Evolutionary conservation across 805 yeast genomes (phyloP).

Genomic region (Ogataea wickerhamii): DNA sequence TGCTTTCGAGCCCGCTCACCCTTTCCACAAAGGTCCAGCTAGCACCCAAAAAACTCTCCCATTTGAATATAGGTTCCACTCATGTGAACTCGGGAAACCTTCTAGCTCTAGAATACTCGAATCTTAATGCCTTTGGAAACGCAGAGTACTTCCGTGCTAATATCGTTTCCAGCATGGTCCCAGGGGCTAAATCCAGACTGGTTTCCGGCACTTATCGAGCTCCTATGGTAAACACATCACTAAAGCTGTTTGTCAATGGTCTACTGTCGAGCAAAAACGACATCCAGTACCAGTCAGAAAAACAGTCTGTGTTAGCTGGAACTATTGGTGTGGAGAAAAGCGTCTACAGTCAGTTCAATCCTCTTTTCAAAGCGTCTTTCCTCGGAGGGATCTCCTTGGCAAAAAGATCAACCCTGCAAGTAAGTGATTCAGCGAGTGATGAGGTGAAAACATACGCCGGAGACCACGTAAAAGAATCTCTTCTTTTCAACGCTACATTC

Average conservation of each 20-base stretch:
- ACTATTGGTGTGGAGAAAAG: constrained; percentile 44
- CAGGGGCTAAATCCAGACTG: constrained; percentile 52
- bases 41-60: constrained; percentile 29
- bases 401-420: constrained; percentile 52
- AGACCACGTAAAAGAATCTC: constrained; percentile 54
- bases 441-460: constrained; percentile 58
- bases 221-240: constrained; percentile 44
- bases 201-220: constrained; percentile 45
- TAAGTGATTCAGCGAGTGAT: constrained; percentile 51
- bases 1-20: constrained; percentile 24
- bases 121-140: constrained; percentile 60
- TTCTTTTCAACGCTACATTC: constrained; percentile 39
- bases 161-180: constrained; percentile 42
- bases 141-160: constrained; percentile 59
- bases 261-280: constrained; percentile 49
- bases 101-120: constrained; percentile 32
- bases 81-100: constrained; percentile 35
- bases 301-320: constrained; percentile 48
- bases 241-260: constrained; percentile 45
- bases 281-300: constrained; percentile 50
- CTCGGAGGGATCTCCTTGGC: constrained; percentile 54
- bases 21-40: constrained; percentile 33
- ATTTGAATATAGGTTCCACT: constrained; percentile 33
- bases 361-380: constrained; percentile 21
- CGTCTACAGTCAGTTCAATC: background rate